phyloP scores from a whole-genome alignment of 2,329 filamentous ascomycete genomes.

The Apiospora phragmitis region DNA sequence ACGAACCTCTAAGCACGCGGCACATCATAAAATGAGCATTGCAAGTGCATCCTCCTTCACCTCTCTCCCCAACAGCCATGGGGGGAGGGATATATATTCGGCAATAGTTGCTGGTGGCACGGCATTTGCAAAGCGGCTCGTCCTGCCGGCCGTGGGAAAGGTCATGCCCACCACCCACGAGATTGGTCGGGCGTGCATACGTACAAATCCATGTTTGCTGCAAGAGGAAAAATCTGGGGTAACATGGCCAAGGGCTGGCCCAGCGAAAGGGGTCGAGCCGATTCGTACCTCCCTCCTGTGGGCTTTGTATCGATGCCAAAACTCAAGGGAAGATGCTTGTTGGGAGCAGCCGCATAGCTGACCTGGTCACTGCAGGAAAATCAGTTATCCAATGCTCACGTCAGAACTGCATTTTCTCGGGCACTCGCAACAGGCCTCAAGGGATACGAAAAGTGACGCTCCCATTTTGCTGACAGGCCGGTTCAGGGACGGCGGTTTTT shows the following conservation, averaged over 20 bases:
- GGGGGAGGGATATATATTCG: background rate
- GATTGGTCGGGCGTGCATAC: background rate
- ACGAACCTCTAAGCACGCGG: too few species aligned
- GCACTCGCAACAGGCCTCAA: background rate
- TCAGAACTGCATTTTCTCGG: background rate
- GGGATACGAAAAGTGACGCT: background rate
- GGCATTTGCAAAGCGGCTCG: background rate
- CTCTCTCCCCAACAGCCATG: background rate
- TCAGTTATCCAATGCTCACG: background rate
- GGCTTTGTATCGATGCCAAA: background rate
- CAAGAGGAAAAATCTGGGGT: background rate
- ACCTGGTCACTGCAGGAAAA: background rate
- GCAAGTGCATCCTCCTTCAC: too few species aligned
- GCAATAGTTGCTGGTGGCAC: background rate
- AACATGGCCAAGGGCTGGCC: background rate
- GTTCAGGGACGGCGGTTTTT: background rate
- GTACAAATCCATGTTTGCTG: background rate
- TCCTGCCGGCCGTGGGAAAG: background rate
- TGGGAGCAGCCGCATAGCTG: background rate
- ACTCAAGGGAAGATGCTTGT: background rate
- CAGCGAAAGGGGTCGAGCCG: background rate
- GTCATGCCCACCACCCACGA: background rate
- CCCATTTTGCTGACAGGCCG: too few species aligned
- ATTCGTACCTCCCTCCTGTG: background rate
- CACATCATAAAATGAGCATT: too few species aligned